Evolutionary conservation across 2,329 filamentous ascomycete genomes (phyloP).

Genomic region (Fusarium stilboides): DNA sequence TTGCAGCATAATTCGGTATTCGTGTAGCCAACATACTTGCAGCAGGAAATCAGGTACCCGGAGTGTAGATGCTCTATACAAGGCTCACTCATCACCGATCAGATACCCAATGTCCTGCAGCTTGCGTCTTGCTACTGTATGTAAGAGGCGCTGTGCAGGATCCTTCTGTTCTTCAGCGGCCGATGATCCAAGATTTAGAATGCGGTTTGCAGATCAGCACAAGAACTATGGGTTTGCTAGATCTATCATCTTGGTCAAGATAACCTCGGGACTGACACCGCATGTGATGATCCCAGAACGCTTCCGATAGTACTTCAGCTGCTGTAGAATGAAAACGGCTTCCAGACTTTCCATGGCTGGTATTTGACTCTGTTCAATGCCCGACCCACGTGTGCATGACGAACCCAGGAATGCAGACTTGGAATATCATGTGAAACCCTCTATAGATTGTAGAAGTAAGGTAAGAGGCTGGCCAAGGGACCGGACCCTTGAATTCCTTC

Average conservation of each 20-base stretch:
- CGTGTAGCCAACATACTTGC: conserved; percentile 19
- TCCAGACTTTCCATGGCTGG: conserved; percentile 40
- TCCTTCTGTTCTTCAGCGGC: conserved; percentile 14
- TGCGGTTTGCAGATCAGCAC: conserved; percentile 39
- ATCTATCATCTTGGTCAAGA: background rate
- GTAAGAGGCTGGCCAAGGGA: conserved; percentile 22
- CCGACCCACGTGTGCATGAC: conserved; percentile 34
- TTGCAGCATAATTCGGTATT: conserved; percentile 18
- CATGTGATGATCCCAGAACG: conserved; percentile 3
- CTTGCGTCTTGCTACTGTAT: conserved; percentile 19
- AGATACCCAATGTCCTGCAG: conserved; percentile 34
- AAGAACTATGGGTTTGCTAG: background rate
- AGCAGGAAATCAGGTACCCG: conserved; percentile 24
- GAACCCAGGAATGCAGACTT: conserved; percentile 35
- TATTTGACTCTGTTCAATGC: conserved; percentile 40
- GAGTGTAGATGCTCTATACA: background rate
- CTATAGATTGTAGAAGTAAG: conserved; percentile 3
- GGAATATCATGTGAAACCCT: conserved; percentile 37
- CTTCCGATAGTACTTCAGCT: conserved; percentile 7
- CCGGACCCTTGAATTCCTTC: conserved; percentile 38
- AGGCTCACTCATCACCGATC: conserved; percentile 7
- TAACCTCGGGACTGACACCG: conserved; percentile 9
- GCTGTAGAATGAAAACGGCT: conserved; percentile 23
- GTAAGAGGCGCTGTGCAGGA: conserved; percentile 23
- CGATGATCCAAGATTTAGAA: conserved; percentile 20